Conservation (phyloP, 2,329 filamentous ascomycete genomes). For the Tolypocladium ovalisporum region DNA sequence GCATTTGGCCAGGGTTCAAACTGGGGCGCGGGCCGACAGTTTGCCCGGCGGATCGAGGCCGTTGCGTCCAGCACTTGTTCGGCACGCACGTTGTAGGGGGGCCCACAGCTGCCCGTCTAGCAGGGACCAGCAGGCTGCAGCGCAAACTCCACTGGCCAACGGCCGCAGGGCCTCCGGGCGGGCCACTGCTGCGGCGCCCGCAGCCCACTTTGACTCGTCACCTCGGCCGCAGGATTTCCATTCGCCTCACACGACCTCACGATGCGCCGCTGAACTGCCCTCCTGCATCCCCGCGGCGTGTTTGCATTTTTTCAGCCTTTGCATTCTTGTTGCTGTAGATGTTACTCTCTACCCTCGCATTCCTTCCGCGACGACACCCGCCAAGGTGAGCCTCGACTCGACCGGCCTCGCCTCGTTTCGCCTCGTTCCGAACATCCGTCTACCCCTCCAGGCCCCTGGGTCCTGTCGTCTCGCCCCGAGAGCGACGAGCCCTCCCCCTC, state of each 20-base stretch:
- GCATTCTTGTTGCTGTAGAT: not conserved
- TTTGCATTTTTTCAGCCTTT: not conserved
- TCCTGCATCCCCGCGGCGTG: not conserved
- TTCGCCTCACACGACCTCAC: not conserved
- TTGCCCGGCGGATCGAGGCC: not conserved
- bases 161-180: not conserved
- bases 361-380: not conserved
- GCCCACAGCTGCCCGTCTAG: too few species aligned
- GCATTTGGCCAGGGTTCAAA: not conserved
- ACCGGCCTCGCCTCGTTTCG: not conserved
- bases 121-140: too few species aligned
- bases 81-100: too few species aligned
- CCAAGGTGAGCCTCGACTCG: too few species aligned
- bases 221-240: not conserved
- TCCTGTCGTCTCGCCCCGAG: not conserved
- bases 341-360: not conserved
- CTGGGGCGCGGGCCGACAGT: not conserved
- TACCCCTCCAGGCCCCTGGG: not conserved
- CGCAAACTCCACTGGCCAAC: not conserved
- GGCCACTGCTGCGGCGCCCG: not conserved
- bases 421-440: not conserved
- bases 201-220: not conserved
- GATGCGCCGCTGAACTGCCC: not conserved
- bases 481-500: not conserved
- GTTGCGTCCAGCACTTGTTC: too few species aligned